Base-by-base conservation (phyloP, 768 basidiomycete species). In the Tulasnella sp. region DNA sequence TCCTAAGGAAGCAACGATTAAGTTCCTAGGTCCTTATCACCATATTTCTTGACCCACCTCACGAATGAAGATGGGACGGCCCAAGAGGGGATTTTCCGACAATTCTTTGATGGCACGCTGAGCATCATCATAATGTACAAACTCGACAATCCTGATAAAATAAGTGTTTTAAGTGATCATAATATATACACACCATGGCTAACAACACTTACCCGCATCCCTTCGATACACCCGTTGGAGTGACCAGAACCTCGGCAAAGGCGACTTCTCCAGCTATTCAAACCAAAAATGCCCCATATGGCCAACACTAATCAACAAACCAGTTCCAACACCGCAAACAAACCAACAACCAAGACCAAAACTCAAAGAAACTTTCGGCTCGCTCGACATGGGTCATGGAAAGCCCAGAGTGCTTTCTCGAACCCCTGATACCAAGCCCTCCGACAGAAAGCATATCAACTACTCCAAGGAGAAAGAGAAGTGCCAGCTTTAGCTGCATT, bases 201-300 rank as follows among this genome's bases (percentile, higher is more conserved):
- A 25, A 40, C 35, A 35, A 19, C 5, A 76, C 92, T 69, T 62
- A 96, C 95, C 93, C 93, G 81, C 93, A 99, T 65, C 93, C 93
- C 67, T 99, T 99, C 22, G 92, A 96, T 48, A 93, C 78, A 27
- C 93, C 93, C 19, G 86, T 92, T 13, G 93, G 93, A 5, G 95
- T 95, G 60, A 91, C 73, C 63, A 99, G 79, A 60, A 99, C 90
- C 81, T 99, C 93, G 77, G 93, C 87, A 79, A 99, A 99, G 68
- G 93, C 82, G 65, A 96, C 92, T 75, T 92, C 91, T 76, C 93
- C 93, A 80, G 89, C 93, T 93, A 81, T n/a, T n/a, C n/a, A n/a
- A n/a, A n/a, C n/a, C n/a, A n/a, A n/a, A n/a, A n/a, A n/a, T 34
- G n/a, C 45, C 19, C 45, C 8, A n/a, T 19, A n/a, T 28, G 15